phyloP scores from a whole-genome alignment of 2,329 filamentous ascomycete species.

The Metarhizium rileyi region DNA sequence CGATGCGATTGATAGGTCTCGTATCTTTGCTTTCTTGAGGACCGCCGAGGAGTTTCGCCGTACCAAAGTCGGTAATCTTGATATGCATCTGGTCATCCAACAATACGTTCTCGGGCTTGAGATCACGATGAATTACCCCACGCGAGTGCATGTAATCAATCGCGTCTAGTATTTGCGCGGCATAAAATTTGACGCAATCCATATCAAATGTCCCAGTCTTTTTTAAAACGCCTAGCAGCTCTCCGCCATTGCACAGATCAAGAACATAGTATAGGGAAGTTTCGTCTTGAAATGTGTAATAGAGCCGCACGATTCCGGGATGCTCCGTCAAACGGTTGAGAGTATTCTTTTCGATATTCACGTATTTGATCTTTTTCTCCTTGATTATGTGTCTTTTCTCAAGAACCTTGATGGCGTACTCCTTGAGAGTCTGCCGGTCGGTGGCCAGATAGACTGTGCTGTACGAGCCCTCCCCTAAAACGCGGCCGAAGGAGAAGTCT shows the following conservation, averaged over 20 bases:
- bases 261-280: conserved; percentile 93
- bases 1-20: conserved; percentile 28
- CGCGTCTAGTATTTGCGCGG: conserved; percentile 89
- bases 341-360: conserved; percentile 99
- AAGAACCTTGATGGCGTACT: conserved; percentile 96
- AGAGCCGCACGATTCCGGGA: conserved; percentile 88
- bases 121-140: conserved; percentile 89
- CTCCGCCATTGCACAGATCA: conserved; percentile 84
- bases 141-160: conserved; percentile 97
- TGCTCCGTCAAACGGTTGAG: conserved; percentile 93
- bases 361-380: conserved; percentile 99
- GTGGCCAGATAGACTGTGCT: conserved; percentile 90
- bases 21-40: conserved; percentile 32
- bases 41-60: conserved; percentile 71
- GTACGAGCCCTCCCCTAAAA: conserved; percentile 93
- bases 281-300: conserved; percentile 98
- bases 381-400: conserved; percentile 99
- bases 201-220: conserved; percentile 90
- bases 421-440: conserved; percentile 85
- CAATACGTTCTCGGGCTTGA: conserved; percentile 95
- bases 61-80: conserved; percentile 98
- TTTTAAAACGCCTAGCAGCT: conserved; percentile 86
- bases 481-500: conserved; percentile 87
- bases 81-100: conserved; percentile 94
- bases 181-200: conserved; percentile 90